Conservation (phyloP, 139 green algal genomes). For the Chlorella sp. region DNA sequence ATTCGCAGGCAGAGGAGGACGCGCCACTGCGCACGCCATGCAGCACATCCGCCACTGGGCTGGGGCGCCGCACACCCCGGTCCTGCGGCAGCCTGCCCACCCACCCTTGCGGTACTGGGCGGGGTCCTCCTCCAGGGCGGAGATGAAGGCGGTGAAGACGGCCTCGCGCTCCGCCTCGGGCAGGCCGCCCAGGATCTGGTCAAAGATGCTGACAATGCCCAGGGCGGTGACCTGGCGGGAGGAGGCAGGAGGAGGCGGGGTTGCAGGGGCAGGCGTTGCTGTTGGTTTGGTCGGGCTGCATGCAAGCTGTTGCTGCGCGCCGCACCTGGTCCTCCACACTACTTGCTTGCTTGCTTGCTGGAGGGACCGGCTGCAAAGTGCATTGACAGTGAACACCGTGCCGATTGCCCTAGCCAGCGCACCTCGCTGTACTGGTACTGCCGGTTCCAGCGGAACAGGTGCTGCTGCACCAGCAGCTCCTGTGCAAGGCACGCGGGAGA, state of each 20-base stretch:
- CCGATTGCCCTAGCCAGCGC: background rate
- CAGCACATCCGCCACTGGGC: no score
- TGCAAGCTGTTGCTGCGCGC: no score
- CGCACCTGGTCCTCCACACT: no score
- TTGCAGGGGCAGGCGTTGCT: no score
- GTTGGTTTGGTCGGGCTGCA: no score
- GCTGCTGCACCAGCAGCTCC: constrained; percentile 94
- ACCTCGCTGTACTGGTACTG: constrained; percentile 90
- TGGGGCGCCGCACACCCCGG: no score
- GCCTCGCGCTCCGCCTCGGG: constrained; percentile 45
- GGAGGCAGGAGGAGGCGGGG: background rate
- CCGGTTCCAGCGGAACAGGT: constrained; percentile 89
- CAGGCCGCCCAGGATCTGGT: constrained; percentile 88
- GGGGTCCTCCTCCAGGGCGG: constrained; percentile 80
- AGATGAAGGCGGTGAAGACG: constrained; percentile 85
- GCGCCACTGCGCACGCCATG: no score
- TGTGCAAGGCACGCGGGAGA: no score
- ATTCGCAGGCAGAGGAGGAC: no score
- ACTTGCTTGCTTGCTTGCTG: no score
- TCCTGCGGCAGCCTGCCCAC: background rate
- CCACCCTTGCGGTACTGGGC: constrained; percentile 58
- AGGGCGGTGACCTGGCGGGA: constrained; percentile 80
- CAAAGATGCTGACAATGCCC: constrained; percentile 90
- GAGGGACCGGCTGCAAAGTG: no score
- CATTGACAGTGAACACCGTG: no score